Evolutionary conservation across 176 grass and related monocot genomes (phyloP).

Genomic region (Hordeum marinum): DNA sequence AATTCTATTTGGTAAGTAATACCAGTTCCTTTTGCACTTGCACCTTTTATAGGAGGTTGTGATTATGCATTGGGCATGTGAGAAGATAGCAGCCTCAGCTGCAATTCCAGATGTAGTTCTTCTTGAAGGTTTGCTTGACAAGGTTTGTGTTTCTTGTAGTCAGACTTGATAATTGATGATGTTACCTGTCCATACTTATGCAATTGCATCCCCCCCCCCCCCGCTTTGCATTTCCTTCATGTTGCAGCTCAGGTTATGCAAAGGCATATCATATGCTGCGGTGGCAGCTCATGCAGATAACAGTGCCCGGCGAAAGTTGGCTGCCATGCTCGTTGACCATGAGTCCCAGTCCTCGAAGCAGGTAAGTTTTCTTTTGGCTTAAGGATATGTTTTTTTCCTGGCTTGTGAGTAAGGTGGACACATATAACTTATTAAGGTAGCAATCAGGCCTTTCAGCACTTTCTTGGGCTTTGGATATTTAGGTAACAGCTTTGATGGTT

Average conservation of each 20-base stretch:
- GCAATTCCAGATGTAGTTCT: constrained; percentile 73
- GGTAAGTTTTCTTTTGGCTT: constrained; percentile 46
- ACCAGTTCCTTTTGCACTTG: constrained; percentile 30
- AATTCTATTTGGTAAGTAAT: constrained; percentile 18
- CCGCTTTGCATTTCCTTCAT: constrained; percentile 24
- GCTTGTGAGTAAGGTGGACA: background rate
- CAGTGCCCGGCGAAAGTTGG: constrained; percentile 70
- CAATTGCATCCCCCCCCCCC: background rate
- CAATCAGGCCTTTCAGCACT: constrained; percentile 3
- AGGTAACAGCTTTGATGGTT: constrained; percentile 1
- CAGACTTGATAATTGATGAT: constrained; percentile 13
- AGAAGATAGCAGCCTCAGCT: constrained; percentile 89
- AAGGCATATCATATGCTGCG: constrained; percentile 96
- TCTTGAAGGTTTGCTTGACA: constrained; percentile 88
- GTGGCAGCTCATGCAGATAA: constrained; percentile 98
- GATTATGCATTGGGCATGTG: constrained; percentile 97
- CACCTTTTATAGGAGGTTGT: constrained; percentile 80
- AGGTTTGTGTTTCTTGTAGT: constrained; percentile 53
- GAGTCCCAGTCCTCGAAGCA: constrained; percentile 91
- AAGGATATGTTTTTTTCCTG: background rate
- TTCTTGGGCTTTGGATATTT: background rate
- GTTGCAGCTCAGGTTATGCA: constrained; percentile 89
- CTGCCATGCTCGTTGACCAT: constrained; percentile 89
- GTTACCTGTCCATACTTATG: background rate
- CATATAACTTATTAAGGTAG: background rate